phyloP scores from a whole-genome alignment of 2,329 filamentous ascomycete genomes.

The Hyphodiscus sp. region DNA sequence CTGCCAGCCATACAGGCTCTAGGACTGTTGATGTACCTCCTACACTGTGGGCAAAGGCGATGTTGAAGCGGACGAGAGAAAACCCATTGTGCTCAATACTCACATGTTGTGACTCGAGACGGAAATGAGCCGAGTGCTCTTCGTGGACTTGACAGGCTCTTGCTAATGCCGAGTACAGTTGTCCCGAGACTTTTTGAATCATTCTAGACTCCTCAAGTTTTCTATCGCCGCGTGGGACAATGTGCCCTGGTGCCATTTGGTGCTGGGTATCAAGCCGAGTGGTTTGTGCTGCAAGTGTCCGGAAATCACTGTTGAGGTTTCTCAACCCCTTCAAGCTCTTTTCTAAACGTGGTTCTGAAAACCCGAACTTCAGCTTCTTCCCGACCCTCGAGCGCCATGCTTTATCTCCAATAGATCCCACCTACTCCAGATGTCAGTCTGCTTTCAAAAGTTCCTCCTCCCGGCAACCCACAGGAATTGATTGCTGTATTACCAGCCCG shows the following conservation, averaged over 20 bases:
- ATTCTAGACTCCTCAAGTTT: constrained; percentile 1
- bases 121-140: constrained; percentile 6
- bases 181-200: constrained; percentile 4
- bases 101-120: constrained; percentile 1
- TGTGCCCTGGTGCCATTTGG: not conserved
- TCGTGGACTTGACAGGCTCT: constrained; percentile 5
- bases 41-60: constrained; percentile 1
- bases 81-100: not conserved
- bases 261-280: not conserved
- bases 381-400: constrained; percentile 3
- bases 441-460: not conserved
- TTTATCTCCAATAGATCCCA: constrained; percentile 5
- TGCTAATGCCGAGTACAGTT: constrained; percentile 5
- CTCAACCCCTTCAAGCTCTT: not conserved
- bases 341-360: constrained; percentile 1
- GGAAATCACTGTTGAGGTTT: constrained; percentile 4
- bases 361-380: constrained; percentile 4
- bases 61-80: constrained; percentile 2
- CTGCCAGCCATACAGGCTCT: constrained; percentile 5
- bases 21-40: not conserved
- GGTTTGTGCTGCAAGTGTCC: constrained; percentile 2
- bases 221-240: not conserved
- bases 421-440: not conserved
- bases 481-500: constrained; percentile 4
- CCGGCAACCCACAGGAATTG: constrained; percentile 2